These are phyloP conservation scores for Favolaschia claudopus DNA, from an alignment of 768 basidiomycete genomes.

Conservation along the genomic window DNA sequence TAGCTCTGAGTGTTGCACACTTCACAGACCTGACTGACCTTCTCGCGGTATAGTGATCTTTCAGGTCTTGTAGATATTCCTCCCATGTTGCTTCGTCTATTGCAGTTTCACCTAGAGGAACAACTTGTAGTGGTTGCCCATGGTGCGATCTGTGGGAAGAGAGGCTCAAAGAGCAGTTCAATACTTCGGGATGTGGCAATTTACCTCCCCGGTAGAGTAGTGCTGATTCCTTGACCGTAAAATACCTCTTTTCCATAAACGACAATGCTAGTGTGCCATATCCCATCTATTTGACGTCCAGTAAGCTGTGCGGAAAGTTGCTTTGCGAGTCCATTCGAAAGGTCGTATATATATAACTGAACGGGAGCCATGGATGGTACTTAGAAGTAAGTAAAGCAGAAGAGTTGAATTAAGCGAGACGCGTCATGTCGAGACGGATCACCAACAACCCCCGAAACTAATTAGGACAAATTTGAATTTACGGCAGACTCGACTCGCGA, in stretches of 20 bases:
- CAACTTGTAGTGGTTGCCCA: slow-evolving; percentile 71
- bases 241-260: slow-evolving; percentile 87
- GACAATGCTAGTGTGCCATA: slow-evolving; percentile 97
- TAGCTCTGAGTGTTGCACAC: neutral
- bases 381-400: slow-evolving; percentile 1
- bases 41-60: slow-evolving; percentile 89
- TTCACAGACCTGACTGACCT: slow-evolving; percentile 54
- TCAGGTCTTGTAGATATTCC: slow-evolving; percentile 82
- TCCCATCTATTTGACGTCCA: slow-evolving; percentile 90
- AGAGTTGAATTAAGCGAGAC: neutral
- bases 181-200: slow-evolving; percentile 62
- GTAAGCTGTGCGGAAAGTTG: slow-evolving; percentile 82
- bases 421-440: neutral
- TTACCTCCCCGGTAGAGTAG: slow-evolving; percentile 73
- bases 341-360: slow-evolving; percentile 89
- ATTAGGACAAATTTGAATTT: neutral
- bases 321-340: slow-evolving; percentile 86
- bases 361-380: slow-evolving; percentile 45
- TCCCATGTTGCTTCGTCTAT: slow-evolving; percentile 87
- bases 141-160: slow-evolving; percentile 59
- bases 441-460: neutral
- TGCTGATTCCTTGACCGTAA: slow-evolving; percentile 87
- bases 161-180: neutral
- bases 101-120: slow-evolving; percentile 81
- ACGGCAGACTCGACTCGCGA: neutral